These are phyloP conservation scores for Polyrhizophydium stewartii DNA, from an alignment of 371 early-diverging fungal species.

Conservation along the genomic window DNA sequence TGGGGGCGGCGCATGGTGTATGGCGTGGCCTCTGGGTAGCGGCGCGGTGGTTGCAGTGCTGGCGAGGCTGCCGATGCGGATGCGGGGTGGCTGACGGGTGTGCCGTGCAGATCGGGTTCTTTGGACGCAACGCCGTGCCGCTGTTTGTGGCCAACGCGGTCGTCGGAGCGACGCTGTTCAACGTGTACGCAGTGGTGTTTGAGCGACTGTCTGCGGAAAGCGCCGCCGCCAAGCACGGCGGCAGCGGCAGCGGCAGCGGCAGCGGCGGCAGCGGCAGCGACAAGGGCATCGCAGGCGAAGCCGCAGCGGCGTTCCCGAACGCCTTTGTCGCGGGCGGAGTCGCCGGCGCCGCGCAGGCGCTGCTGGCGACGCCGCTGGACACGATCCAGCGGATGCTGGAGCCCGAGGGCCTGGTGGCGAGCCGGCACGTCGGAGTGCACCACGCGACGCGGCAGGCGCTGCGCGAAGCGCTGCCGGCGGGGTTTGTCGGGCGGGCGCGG, in stretches of 20 bases:
- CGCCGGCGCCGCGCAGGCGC: conserved; percentile 32
- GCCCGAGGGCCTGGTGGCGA: conserved; percentile 17
- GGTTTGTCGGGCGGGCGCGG: conserved; percentile 4
- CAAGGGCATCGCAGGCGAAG: neutral
- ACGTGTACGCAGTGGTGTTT: conserved; percentile 26
- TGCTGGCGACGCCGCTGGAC: conserved; percentile 37
- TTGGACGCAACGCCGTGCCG: conserved; percentile 32
- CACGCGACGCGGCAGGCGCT: conserved; percentile 10
- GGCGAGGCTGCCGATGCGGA: no score
- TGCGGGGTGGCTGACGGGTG: neutral
- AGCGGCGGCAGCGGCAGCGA: conserved; percentile 4
- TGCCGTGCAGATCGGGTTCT: conserved; percentile 11
- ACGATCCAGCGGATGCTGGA: conserved; percentile 22
- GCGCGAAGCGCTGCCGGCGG: conserved; percentile 16
- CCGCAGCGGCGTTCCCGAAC: conserved; percentile 8
- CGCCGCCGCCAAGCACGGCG: no score
- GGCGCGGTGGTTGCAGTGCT: neutral
- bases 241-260: no score
- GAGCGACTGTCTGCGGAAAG: neutral
- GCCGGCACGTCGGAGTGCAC: conserved; percentile 22
- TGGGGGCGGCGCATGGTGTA: neutral
- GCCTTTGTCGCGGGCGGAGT: conserved; percentile 33
- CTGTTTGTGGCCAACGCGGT: conserved; percentile 32
- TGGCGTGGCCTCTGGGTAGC: neutral
- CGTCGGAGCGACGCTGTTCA: conserved; percentile 42